Evolutionary conservation across 441 rosid species (phyloP).

Genomic region (Populus tomentosa): DNA sequence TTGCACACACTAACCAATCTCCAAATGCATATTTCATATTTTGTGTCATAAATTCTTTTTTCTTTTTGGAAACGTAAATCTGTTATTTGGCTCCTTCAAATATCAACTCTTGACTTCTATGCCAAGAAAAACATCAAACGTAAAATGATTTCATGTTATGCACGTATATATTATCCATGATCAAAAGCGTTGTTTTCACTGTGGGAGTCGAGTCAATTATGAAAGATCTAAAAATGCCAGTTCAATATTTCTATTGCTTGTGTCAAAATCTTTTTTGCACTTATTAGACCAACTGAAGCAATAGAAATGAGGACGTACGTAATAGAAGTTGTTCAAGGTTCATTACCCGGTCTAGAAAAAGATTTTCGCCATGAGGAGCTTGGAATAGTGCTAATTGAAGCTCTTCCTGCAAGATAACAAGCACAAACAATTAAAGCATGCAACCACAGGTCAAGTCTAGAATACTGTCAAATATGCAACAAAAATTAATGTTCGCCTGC

Average conservation of each 20-base stretch:
- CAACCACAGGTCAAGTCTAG: neutral
- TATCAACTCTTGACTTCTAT: too few relatives aligned
- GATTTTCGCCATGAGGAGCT: slow-evolving; percentile 54
- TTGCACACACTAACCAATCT: neutral
- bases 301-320: neutral
- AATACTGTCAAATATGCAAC: neutral
- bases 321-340: neutral
- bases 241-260: too few relatives aligned
- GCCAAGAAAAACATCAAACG: neutral
- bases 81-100: neutral
- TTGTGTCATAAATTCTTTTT: neutral
- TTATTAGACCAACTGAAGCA: neutral
- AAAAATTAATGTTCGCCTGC: neutral
- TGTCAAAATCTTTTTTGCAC: too few relatives aligned
- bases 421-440: neutral
- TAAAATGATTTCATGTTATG: neutral
- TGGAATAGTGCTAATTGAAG: slow-evolving; percentile 63
- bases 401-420: slow-evolving; percentile 58
- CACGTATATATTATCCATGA: neutral
- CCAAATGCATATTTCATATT: neutral
- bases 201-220: neutral
- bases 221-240: neutral
- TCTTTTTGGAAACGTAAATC: neutral
- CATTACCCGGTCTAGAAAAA: slow-evolving; percentile 74
- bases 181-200: neutral